These are phyloP conservation scores for Hortiboletus rubellus DNA, from an alignment of 1,284 basidiomycete genomes.

Conservation along the genomic window DNA sequence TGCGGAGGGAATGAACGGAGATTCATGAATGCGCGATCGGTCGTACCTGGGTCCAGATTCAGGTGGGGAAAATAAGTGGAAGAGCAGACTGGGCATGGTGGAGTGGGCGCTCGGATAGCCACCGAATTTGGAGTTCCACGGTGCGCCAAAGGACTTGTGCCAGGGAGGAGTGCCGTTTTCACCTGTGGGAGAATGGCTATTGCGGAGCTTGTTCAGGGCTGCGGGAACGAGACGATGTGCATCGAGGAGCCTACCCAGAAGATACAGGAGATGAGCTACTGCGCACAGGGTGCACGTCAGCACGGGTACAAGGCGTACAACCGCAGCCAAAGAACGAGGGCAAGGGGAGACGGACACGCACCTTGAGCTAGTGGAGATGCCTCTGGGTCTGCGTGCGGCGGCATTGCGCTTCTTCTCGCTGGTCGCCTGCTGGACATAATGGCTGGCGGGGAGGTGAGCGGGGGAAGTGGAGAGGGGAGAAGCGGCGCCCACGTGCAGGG, in stretches of 20 bases:
- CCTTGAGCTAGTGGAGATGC: conserved; percentile 49
- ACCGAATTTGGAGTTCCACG: conserved; percentile 44
- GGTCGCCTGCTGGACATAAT: conserved; percentile 77
- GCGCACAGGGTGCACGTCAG: conserved; percentile 23
- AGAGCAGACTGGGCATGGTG: conserved; percentile 61
- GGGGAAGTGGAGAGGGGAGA: conserved; percentile 17
- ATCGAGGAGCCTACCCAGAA: conserved; percentile 36
- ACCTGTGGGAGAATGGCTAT: conserved; percentile 32
- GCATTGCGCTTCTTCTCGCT: conserved; percentile 74
- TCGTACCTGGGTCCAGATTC: conserved; percentile 52
- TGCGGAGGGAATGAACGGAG: conserved; percentile 25
- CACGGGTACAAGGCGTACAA: conserved; percentile 30
- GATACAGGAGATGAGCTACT: conserved; percentile 36
- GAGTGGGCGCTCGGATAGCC: conserved; percentile 57
- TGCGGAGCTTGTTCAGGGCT: conserved; percentile 28
- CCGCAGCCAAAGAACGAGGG: conserved; percentile 20
- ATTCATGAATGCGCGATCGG: conserved; percentile 20
- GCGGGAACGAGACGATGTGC: conserved; percentile 17
- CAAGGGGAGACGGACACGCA: conserved; percentile 27
- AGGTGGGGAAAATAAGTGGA: conserved; percentile 71
- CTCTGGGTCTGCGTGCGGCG: conserved; percentile 60
- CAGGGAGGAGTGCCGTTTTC: conserved; percentile 30
- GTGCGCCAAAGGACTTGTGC: conserved; percentile 33
- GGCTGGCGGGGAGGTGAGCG: conserved; percentile 44
- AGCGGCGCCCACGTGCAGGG: conserved; percentile 70